phyloP scores from a whole-genome alignment of 805 yeast species.

The Saccharomycopsis guyanensis region DNA sequence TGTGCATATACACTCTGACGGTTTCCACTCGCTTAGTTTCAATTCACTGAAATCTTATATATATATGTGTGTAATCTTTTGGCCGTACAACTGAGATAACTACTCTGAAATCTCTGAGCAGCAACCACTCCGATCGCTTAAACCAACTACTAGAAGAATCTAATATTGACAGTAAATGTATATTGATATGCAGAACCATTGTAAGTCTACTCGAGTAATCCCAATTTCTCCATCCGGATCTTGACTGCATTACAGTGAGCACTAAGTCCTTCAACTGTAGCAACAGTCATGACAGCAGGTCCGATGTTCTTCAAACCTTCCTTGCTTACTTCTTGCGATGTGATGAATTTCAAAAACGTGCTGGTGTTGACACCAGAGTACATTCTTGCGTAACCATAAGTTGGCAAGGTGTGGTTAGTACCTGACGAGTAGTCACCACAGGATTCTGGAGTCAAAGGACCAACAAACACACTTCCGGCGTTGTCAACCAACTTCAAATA shows the following conservation, averaged over 20 bases:
- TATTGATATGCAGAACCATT: too few relatives aligned
- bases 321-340: constrained; percentile 83
- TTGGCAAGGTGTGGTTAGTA: constrained; percentile 96
- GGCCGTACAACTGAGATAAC: too few relatives aligned
- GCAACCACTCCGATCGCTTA: too few relatives aligned
- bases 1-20: too few relatives aligned
- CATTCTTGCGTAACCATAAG: constrained; percentile 96
- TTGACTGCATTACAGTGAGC: constrained; percentile 97
- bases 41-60: too few relatives aligned
- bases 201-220: constrained; percentile 38
- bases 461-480: constrained; percentile 97
- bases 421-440: constrained; percentile 98
- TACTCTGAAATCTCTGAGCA: too few relatives aligned
- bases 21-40: too few relatives aligned
- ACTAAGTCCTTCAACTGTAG: constrained; percentile 93
- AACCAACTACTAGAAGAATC: too few relatives aligned
- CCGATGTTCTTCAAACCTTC: constrained; percentile 86
- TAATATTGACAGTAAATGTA: too few relatives aligned
- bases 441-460: constrained; percentile 93
- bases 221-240: constrained; percentile 81
- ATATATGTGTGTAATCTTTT: too few relatives aligned
- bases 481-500: constrained; percentile 72
- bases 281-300: constrained; percentile 92
- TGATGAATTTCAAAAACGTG: constrained; percentile 90
- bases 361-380: constrained; percentile 96